These are phyloP conservation scores for Intubia oerlemansii DNA, from an alignment of 2,329 filamentous ascomycete genomes.

Conservation along the genomic window DNA sequence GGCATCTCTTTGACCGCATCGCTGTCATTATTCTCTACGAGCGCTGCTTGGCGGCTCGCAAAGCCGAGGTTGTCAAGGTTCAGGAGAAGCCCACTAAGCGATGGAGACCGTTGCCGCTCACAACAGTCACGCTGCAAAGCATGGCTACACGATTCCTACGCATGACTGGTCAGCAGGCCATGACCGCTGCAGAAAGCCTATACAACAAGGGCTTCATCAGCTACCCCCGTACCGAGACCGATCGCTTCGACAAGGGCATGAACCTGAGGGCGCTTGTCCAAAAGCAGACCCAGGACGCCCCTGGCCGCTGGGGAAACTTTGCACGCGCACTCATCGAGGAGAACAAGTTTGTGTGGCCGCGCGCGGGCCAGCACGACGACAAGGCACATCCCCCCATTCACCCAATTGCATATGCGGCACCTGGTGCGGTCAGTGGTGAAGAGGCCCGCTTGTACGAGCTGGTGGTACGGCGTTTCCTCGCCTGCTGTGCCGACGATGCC, in stretches of 20 bases:
- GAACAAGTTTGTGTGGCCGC: conserved; percentile 51
- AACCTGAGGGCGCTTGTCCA: conserved; percentile 59
- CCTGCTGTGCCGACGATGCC: conserved; percentile 89
- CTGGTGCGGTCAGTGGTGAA: conserved; percentile 37
- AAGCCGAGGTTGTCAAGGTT: conserved; percentile 63
- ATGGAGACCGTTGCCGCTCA: conserved; percentile 82
- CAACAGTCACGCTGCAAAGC: conserved; percentile 91
- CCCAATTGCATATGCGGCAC: conserved; percentile 65
- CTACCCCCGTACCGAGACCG: conserved; percentile 92
- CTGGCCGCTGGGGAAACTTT: conserved; percentile 52
- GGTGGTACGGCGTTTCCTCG: conserved; percentile 74
- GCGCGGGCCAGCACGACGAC: conserved; percentile 74
- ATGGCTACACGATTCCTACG: conserved; percentile 73
- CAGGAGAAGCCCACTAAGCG: conserved; percentile 83
- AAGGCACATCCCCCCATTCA: conserved; percentile 96
- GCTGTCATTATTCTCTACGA: conserved; percentile 68
- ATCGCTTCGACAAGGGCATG: conserved; percentile 82
- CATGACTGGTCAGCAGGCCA: conserved; percentile 81
- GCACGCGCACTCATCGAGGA: conserved; percentile 56
- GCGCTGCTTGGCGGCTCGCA: conserved; percentile 54
- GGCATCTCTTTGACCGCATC: conserved; percentile 73
- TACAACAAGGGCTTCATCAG: conserved; percentile 95
- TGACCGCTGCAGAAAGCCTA: conserved; percentile 67
- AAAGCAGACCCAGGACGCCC: conserved; percentile 57
- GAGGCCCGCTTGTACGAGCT: conserved; percentile 81